Evolutionary conservation across 2,329 filamentous ascomycete genomes (phyloP), one percentile per base, ranked within the genome.

Genomic region (Beauveria rudraprayagi): DNA sequence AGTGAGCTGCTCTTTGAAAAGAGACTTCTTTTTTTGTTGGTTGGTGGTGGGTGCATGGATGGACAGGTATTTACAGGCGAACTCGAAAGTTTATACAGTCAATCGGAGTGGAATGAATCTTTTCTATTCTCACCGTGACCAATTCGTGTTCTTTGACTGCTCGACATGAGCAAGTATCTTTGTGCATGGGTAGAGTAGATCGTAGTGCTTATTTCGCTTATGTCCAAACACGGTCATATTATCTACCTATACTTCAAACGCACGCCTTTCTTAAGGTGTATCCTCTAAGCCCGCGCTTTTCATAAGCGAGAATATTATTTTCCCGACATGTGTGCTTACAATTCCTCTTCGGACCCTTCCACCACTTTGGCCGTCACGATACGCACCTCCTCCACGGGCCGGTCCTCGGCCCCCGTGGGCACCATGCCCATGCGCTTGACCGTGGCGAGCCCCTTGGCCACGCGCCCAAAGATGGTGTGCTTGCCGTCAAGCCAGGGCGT

Each of bases 401-500:
- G 79, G 73, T 97, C 94, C 67, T 93, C 91, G 8, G 77, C 76
- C 26, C 85, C 90, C 1, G 92, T 96, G 77, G 89, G 91, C 55
- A 96, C 91, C 62, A 94, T 72, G 0, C 92, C 94, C 84, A 99
- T 90, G 66, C 91, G 83, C 78, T 91, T 87, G 30, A 97, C 86
- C n/a, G 93, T 81, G 61, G 83, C 80, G 82, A 97, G 85, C 0
- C 94, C 94, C 60, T 76, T 83, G 77, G 89, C 92, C 44, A 99
- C 92, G 59, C 93, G 80, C 1, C 94, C 94, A 71, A 99, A 99
- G 66, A 99, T 95, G 11, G 92, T 96, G 73, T 99, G 93, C 75
- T 96, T 97, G 24, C 92, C 92, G 75, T 99, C 94, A 63, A 99
- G 77, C 93, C 93, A 97, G 0, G 94, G 94, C 17, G 94, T 93